Evolutionary conservation across 805 yeast species (phyloP).

Genomic region (Ogataea degrootiae): DNA sequence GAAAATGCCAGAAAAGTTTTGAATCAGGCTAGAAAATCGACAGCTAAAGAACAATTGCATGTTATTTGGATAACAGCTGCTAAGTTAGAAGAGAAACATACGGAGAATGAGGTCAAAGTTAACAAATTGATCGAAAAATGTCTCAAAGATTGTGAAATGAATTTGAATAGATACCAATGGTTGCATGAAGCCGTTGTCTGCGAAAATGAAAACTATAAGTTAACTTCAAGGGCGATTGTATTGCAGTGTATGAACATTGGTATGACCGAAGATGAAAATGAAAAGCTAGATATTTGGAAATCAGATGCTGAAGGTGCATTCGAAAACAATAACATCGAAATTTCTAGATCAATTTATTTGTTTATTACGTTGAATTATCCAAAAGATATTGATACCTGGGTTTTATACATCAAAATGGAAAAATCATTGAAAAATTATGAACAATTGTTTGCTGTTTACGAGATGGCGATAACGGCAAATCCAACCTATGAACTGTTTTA

Average conservation of each 20-base stretch:
- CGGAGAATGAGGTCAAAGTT: constrained; percentile 40
- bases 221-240: constrained; percentile 53
- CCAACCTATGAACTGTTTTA: constrained; percentile 49
- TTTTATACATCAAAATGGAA: constrained; percentile 35
- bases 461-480: constrained; percentile 45
- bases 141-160: constrained; percentile 34
- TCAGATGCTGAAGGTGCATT: constrained; percentile 33
- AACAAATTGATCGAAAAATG: constrained; percentile 47
- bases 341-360: constrained; percentile 45
- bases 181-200: constrained; percentile 48
- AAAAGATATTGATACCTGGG: constrained; percentile 43
- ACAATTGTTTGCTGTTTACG: constrained; percentile 41
- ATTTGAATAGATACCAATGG: constrained; percentile 45
- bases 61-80: constrained; percentile 69
- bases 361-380: constrained; percentile 46
- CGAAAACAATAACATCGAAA: constrained; percentile 22
- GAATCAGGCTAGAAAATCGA: constrained; percentile 53
- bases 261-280: constrained; percentile 21
- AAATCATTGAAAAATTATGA: constrained; percentile 25
- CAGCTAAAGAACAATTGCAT: constrained; percentile 43
- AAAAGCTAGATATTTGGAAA: constrained; percentile 27
- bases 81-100: constrained; percentile 55
- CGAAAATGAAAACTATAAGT: constrained; percentile 40
- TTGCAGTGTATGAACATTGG: constrained; percentile 33
- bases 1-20: constrained; percentile 50